A percentile compares a stretch with the other conserved stretches of the same genome.
phyloP scores from a whole-genome alignment of 257 asterid genomes.

The Coffea eugenioides region DNA sequence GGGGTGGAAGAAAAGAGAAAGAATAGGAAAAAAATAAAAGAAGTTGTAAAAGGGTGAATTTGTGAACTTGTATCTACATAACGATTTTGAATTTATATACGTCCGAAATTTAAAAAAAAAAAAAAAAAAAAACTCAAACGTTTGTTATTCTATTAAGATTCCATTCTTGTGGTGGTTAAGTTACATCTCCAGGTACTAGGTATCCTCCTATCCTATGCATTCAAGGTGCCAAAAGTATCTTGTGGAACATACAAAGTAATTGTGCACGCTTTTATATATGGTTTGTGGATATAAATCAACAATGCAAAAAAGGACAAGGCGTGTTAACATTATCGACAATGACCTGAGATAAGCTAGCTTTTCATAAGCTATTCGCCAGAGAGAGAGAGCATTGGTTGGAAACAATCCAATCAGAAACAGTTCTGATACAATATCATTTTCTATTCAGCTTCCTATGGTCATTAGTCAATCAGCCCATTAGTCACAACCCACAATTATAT shows the following conservation, averaged over 20 bases:
- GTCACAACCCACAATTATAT: conserved; percentile 9
- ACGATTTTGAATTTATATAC: too few species aligned
- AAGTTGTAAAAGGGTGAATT: too few species aligned
- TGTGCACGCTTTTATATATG: background rate
- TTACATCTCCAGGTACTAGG: too few species aligned
- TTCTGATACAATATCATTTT: background rate
- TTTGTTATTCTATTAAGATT: too few species aligned
- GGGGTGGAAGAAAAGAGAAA: background rate
- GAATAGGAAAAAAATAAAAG: too few species aligned
- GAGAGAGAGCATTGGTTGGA: conserved; percentile 11
- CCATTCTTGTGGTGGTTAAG: too few species aligned
- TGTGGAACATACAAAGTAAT: background rate
- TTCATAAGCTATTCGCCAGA: background rate
- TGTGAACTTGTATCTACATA: too few species aligned
- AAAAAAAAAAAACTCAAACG: too few species aligned
- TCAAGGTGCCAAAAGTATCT: background rate
- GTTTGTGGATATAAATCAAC: background rate
- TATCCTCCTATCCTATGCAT: too few species aligned
- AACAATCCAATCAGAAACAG: conserved; percentile 24
- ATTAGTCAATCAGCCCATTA: conserved; percentile 11
- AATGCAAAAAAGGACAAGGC: background rate
- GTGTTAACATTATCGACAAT: background rate
- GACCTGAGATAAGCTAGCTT: background rate
- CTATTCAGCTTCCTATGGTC: background rate
- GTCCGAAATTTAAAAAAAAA: too few species aligned